Evolutionary conservation across 768 basidiomycete genomes (phyloP).

Genomic region (Gloeostereum incarnatum): DNA sequence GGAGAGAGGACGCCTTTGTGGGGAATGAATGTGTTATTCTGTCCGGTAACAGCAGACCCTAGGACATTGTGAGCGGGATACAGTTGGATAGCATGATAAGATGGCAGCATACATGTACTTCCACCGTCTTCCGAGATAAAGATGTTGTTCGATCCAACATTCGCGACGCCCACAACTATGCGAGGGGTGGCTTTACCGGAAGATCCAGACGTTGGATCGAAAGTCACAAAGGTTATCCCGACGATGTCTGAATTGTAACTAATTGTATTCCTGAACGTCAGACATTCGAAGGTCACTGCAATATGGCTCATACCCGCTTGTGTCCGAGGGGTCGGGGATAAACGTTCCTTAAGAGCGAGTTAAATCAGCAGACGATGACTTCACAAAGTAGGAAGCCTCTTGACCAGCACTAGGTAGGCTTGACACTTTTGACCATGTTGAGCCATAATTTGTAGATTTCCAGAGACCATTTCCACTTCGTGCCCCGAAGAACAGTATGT

Average conservation of each 20-base stretch:
- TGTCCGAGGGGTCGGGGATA: slow-evolving; percentile 41
- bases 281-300: slow-evolving; percentile 25
- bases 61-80: background rate
- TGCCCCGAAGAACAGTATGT: slow-evolving; percentile 55
- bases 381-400: too few species aligned
- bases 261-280: too few species aligned
- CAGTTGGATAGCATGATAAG: background rate
- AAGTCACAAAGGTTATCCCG: slow-evolving; percentile 55
- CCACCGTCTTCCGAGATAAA: slow-evolving; percentile 51
- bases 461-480: slow-evolving; percentile 56
- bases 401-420: slow-evolving; percentile 49
- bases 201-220: slow-evolving; percentile 48
- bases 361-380: too few species aligned
- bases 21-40: slow-evolving; percentile 47
- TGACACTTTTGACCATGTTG: slow-evolving; percentile 50
- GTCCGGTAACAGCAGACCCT: slow-evolving; percentile 53
- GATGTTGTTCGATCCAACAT: slow-evolving; percentile 40
- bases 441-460: slow-evolving; percentile 54
- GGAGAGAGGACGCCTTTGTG: slow-evolving; percentile 62
- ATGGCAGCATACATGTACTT: slow-evolving; percentile 35
- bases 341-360: slow-evolving; percentile 32
- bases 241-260: slow-evolving; percentile 19
- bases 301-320: slow-evolving; percentile 34
- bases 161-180: slow-evolving; percentile 64
- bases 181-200: slow-evolving; percentile 45